Conservation (phyloP, 495 filamentous ascomycete species). For the Immersiella caudata region DNA sequence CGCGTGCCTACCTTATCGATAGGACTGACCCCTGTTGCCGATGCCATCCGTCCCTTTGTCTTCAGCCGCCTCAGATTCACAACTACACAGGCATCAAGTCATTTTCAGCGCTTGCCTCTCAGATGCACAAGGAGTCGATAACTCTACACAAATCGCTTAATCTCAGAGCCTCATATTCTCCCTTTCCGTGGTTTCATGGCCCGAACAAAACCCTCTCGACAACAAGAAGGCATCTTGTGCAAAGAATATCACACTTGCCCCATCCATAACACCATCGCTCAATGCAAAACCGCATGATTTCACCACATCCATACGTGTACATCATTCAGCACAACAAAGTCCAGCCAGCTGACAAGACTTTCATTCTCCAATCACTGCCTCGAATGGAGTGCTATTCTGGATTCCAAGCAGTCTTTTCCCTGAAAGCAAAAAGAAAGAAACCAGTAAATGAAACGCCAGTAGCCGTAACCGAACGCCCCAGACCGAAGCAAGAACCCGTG, state of each 20-base stretch:
- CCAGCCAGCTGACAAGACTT: not conserved
- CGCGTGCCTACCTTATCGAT: too few species aligned
- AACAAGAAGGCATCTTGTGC: not conserved
- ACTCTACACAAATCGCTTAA: too few species aligned
- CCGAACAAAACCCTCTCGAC: not conserved
- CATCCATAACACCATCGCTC: not conserved
- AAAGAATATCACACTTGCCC: not conserved
- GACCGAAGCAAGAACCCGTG: not conserved
- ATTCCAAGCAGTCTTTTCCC: not conserved
- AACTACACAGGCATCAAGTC: too few species aligned
- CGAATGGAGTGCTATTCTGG: not conserved
- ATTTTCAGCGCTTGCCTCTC: too few species aligned
- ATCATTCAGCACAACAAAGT: not conserved
- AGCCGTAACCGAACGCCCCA: not conserved
- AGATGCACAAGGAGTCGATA: too few species aligned
- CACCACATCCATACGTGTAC: not conserved
- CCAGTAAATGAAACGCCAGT: not conserved
- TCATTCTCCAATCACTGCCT: not conserved
- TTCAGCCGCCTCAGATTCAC: too few species aligned
- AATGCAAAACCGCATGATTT: not conserved
- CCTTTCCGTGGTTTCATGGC: too few species aligned
- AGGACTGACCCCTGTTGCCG: too few species aligned
- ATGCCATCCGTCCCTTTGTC: too few species aligned
- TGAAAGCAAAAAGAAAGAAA: not conserved
- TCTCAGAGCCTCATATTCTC: too few species aligned